Conservation (phyloP, 768 basidiomycete species). For the Leucosporidium yakuticum region DNA sequence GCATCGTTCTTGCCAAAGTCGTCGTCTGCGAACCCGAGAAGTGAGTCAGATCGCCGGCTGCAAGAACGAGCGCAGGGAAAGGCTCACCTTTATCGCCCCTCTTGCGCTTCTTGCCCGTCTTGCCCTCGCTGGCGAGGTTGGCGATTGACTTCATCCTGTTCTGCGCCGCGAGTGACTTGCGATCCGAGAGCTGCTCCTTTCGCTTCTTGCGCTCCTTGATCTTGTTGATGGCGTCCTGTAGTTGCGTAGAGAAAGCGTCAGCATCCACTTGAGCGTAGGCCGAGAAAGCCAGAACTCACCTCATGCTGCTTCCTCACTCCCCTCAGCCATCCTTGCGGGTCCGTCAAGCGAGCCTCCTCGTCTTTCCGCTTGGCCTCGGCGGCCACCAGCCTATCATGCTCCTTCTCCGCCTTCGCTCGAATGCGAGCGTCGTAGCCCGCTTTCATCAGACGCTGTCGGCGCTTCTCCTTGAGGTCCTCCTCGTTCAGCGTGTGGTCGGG, state of each 20-base stretch:
- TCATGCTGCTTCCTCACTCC: slow-evolving; percentile 73
- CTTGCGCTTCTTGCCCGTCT: slow-evolving; percentile 72
- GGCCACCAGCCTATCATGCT: slow-evolving; percentile 60
- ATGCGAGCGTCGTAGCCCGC: slow-evolving; percentile 87
- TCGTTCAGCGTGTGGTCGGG: slow-evolving; percentile 87
- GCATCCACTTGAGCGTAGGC: neutral
- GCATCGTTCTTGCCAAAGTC: slow-evolving; percentile 84
- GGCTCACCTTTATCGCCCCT: slow-evolving; percentile 65
- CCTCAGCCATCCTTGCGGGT: slow-evolving; percentile 67
- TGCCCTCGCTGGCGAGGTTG: slow-evolving; percentile 72
- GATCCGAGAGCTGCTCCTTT: slow-evolving; percentile 63
- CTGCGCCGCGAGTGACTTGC: slow-evolving; percentile 92
- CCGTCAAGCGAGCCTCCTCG: slow-evolving; percentile 65
- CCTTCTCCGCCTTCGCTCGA: slow-evolving; percentile 77
- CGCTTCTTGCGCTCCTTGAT: slow-evolving; percentile 70
- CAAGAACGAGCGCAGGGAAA: neutral
- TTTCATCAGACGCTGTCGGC: slow-evolving; percentile 84
- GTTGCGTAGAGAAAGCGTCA: neutral
- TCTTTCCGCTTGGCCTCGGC: slow-evolving; percentile 57
- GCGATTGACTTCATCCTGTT: slow-evolving; percentile 95
- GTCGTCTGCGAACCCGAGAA: slow-evolving; percentile 19
- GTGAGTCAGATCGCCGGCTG: slow-evolving; percentile 6
- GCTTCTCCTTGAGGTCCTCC: slow-evolving; percentile 87
- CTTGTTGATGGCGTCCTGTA: slow-evolving; percentile 66
- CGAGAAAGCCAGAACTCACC: slow-evolving; percentile 48